A percentile compares a stretch with the other conserved stretches of the same genome.
Evolutionary conservation across 805 yeast species (phyloP).

Genomic region (Teunomyces pallodes): DNA sequence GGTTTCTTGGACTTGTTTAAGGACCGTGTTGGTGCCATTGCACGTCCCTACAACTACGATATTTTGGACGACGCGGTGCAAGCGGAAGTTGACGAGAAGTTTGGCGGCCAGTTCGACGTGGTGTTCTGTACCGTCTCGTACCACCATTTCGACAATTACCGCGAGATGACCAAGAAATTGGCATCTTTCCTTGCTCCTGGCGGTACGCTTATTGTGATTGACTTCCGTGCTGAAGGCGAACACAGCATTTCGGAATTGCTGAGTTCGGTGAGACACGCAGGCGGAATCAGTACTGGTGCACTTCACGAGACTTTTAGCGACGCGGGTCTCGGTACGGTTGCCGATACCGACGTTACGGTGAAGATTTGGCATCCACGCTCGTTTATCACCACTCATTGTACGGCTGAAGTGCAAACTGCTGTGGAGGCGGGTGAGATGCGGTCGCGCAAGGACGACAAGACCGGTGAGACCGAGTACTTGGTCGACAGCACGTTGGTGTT

Average conservation of each 20-base stretch:
- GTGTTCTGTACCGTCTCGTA: constrained; percentile 36
- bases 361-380: constrained; percentile 21
- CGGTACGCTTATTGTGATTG: constrained; percentile 36
- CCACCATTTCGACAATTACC: constrained; percentile 37
- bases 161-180: constrained; percentile 27
- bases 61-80: constrained; percentile 17
- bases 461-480: background rate
- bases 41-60: constrained; percentile 19
- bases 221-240: constrained; percentile 34
- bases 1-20: constrained; percentile 16
- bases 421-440: constrained; percentile 15
- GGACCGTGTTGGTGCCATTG: constrained; percentile 9
- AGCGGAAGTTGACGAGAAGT: constrained; percentile 12
- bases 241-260: background rate
- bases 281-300: constrained; percentile 26
- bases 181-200: constrained; percentile 29
- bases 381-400: constrained; percentile 26
- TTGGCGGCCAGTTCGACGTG: constrained; percentile 26
- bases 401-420: constrained; percentile 10
- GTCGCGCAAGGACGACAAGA: constrained; percentile 7
- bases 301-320: constrained; percentile 20
- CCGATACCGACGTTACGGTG: constrained; percentile 18
- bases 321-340: constrained; percentile 22
- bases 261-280: constrained; percentile 25
- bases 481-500: background rate